These are phyloP conservation scores for Collybiopsis luxurians DNA, from an alignment of 768 basidiomycete genomes.

Conservation along the genomic window DNA sequence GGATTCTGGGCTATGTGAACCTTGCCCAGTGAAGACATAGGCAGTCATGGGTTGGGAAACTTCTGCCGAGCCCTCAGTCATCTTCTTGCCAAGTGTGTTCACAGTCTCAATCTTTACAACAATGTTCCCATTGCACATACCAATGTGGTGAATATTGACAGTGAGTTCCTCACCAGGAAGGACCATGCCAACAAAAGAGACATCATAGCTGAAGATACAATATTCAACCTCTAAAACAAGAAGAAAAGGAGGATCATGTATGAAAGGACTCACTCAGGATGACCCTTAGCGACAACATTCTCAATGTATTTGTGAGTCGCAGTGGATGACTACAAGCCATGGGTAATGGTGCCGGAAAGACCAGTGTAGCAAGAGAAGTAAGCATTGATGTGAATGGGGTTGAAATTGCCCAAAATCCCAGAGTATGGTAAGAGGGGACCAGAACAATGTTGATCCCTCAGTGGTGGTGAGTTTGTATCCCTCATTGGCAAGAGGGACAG, in stretches of 20 bases:
- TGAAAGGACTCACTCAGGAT: slow-evolving; percentile 87
- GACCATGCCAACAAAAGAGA: slow-evolving; percentile 97
- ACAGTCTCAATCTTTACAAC: slow-evolving; percentile 85
- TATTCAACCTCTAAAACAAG: slow-evolving; percentile 7
- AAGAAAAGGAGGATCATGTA: slow-evolving; percentile 38
- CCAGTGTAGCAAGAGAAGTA: slow-evolving; percentile 95
- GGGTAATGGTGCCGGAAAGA: slow-evolving; percentile 95
- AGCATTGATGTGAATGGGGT: slow-evolving; percentile 98
- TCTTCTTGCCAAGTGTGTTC: slow-evolving; percentile 88
- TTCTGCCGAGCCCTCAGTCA: slow-evolving; percentile 89
- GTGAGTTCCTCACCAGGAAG: slow-evolving; percentile 84
- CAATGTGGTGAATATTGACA: slow-evolving; percentile 85
- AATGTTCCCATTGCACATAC: slow-evolving; percentile 92
- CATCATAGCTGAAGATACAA: slow-evolving; percentile 72
- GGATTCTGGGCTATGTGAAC: slow-evolving; percentile 92
- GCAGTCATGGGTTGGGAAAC: slow-evolving; percentile 90
- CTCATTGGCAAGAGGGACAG: slow-evolving; percentile 75
- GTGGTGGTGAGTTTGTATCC: slow-evolving; percentile 80
- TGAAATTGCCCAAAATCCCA: slow-evolving; percentile 94
- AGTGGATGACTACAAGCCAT: slow-evolving; percentile 96
- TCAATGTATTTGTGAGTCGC: slow-evolving; percentile 92
- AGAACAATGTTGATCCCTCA: slow-evolving; percentile 62
- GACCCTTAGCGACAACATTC: slow-evolving; percentile 89
- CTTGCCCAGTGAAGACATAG: slow-evolving; percentile 98
- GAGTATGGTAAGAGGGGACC: slow-evolving; percentile 92